These are phyloP conservation scores for Sporothrix variecibatus DNA, from an alignment of 2,329 filamentous ascomycete genomes.

Conservation along the genomic window DNA sequence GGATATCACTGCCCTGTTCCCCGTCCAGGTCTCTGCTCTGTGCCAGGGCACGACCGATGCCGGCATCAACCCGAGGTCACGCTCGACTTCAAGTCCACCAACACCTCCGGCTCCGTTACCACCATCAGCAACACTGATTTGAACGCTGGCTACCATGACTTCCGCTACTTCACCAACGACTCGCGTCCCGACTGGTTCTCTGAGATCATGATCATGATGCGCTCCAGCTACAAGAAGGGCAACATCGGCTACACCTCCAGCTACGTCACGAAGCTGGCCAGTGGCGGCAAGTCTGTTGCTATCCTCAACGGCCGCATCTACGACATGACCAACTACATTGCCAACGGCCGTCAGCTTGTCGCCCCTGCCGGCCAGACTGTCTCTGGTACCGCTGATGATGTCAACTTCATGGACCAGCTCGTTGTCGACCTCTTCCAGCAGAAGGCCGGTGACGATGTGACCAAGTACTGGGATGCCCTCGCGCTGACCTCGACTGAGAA, in stretches of 20 bases:
- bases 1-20: conserved; percentile 88
- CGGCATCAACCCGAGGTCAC: conserved; percentile 70
- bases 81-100: conserved; percentile 78
- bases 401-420: conserved; percentile 77
- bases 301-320: conserved; percentile 81
- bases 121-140: conserved; percentile 67
- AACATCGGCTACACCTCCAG: conserved; percentile 78
- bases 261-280: conserved; percentile 71
- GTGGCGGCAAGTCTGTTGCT: conserved; percentile 68
- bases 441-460: conserved; percentile 76
- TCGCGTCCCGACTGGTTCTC: conserved; percentile 88
- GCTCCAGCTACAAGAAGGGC: conserved; percentile 80
- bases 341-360: conserved; percentile 68
- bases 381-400: conserved; percentile 47
- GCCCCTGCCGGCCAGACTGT: conserved; percentile 55
- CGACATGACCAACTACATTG: conserved; percentile 81
- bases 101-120: conserved; percentile 67
- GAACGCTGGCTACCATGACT: conserved; percentile 87
- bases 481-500: conserved; percentile 56
- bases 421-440: conserved; percentile 77
- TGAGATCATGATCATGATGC: conserved; percentile 80
- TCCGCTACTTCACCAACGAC: conserved; percentile 81
- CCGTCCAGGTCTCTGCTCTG: conserved; percentile 88
- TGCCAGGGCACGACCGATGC: conserved; percentile 74
- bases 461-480: conserved; percentile 77